Conservation (phyloP, 768 basidiomycete genomes). For the Lactarius indigo region DNA sequence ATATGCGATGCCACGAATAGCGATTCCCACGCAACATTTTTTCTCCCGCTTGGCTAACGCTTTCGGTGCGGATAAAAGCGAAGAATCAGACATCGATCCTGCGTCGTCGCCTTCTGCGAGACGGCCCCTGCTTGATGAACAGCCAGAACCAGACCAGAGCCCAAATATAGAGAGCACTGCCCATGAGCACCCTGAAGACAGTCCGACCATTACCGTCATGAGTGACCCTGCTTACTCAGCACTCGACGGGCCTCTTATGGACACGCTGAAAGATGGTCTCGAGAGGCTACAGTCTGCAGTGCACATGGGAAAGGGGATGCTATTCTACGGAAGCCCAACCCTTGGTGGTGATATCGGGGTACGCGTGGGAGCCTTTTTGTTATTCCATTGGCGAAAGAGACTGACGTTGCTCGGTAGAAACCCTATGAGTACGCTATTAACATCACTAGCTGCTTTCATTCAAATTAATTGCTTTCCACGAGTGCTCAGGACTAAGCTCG, state of each 20-base stretch:
- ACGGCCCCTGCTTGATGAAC: not conserved
- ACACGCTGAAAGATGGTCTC: not conserved
- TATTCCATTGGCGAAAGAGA: not conserved
- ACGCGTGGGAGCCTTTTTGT: not conserved
- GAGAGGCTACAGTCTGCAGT: not conserved
- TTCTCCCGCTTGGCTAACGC: not conserved
- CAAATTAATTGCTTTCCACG: not conserved
- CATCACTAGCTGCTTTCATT: not conserved
- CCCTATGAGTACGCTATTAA: conserved; percentile 5
- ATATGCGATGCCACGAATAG: not conserved
- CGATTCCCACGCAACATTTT: not conserved
- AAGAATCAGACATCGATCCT: too few species aligned
- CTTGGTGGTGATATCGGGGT: not conserved
- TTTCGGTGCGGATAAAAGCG: not conserved
- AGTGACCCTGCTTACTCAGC: not conserved
- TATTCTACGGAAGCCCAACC: not conserved
- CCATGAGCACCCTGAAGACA: not conserved
- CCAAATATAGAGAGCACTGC: not conserved
- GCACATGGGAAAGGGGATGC: too few species aligned
- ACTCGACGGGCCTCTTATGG: too few species aligned
- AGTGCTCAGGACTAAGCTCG: not conserved
- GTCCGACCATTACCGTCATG: not conserved
- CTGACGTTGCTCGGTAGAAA: not conserved
- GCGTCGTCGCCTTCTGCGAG: not conserved
- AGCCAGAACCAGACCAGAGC: not conserved